A percentile compares a stretch with the other conserved stretches of the same genome.
phyloP scores from a whole-genome alignment of 176 grass and related monocot species.

The Typha latifolia region DNA sequence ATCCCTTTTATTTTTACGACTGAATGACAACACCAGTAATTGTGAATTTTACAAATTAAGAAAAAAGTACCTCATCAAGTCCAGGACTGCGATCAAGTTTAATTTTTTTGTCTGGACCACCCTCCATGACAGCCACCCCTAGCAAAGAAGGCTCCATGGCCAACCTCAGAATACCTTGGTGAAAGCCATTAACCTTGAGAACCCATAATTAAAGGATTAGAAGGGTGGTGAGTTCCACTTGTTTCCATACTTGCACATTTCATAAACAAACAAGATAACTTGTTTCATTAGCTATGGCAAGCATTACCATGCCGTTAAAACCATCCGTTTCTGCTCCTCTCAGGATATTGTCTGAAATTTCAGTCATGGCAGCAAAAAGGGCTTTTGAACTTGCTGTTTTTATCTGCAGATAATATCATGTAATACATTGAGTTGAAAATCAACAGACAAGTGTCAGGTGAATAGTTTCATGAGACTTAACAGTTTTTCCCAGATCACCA shows the following conservation, averaged over 20 bases:
- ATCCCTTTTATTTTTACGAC: no score
- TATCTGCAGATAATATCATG: constrained; percentile 32
- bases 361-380: constrained; percentile 71
- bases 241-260: no score
- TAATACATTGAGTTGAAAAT: no score
- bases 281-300: not conserved
- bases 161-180: constrained; percentile 72
- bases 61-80: constrained; percentile 55
- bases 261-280: no score
- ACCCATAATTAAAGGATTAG: not conserved
- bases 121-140: constrained; percentile 74
- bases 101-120: constrained; percentile 76
- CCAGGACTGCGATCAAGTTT: constrained; percentile 72
- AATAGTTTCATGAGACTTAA: constrained; percentile 26
- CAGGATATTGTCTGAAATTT: constrained; percentile 74
- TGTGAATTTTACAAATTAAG: no score
- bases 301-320: constrained; percentile 76
- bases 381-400: constrained; percentile 77
- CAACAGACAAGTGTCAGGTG: not conserved
- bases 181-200: constrained; percentile 68
- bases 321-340: constrained; percentile 79
- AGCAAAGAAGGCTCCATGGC: constrained; percentile 87
- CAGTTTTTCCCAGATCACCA: constrained; percentile 87
- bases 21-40: no score
- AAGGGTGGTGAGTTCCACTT: no score